Percentiles rank a stretch among this genome's conserved stretches.
These are phyloP conservation scores for Plasmodium gonderi DNA, from an alignment of 169 alveolate genomes.

Conservation along the genomic window DNA sequence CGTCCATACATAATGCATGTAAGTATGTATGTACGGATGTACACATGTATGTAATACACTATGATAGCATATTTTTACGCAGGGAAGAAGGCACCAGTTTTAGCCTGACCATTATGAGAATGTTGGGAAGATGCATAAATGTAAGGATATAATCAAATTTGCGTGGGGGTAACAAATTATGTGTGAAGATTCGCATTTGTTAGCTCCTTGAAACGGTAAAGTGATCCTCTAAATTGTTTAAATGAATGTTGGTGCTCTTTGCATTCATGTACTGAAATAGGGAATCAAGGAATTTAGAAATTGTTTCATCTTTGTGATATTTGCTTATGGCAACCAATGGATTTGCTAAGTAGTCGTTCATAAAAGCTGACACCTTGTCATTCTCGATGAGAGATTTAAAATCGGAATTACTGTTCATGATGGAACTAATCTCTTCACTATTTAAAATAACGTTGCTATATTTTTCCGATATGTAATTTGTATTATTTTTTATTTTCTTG, in stretches of 20 bases:
- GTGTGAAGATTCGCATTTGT: background rate
- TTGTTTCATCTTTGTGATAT: slow-evolving; percentile 12
- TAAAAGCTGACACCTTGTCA: slow-evolving; percentile 7
- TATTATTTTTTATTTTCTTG: background rate
- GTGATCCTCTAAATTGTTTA: background rate
- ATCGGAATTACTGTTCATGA: background rate
- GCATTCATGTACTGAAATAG: slow-evolving; percentile 57
- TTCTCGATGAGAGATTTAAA: slow-evolving; percentile 12
- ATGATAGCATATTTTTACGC: too few species aligned
- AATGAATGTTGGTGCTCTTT: slow-evolving; percentile 27
- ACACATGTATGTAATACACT: background rate
- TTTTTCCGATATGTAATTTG: background rate
- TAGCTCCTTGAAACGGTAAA: slow-evolving; percentile 14
- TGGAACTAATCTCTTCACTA: slow-evolving; percentile 22
- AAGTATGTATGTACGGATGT: background rate
- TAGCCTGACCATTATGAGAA: too few species aligned
- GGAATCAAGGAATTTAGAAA: slow-evolving; percentile 1
- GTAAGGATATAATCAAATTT: background rate
- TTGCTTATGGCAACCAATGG: slow-evolving; percentile 45
- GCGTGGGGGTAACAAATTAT: background rate
- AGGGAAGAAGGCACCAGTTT: too few species aligned
- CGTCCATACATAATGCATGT: background rate
- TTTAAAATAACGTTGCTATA: slow-evolving; percentile 55
- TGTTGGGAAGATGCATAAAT: background rate
- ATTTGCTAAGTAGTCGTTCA: slow-evolving; percentile 31